phyloP scores from a whole-genome alignment of 73 alveolate species.

The Paramecium biaurelia region DNA sequence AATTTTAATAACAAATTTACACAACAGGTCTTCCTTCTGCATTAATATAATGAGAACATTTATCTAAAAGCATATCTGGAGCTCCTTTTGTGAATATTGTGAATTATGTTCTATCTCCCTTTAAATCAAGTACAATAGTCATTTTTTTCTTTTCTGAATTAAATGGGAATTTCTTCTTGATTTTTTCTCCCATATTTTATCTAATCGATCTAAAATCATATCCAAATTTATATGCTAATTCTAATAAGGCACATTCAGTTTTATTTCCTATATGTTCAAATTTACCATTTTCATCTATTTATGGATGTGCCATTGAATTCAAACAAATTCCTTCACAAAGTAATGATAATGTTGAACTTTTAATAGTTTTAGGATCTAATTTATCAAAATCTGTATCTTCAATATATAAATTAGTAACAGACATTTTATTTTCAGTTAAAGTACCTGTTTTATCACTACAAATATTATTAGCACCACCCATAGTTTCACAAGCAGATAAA shows the following conservation, averaged over 20 bases:
- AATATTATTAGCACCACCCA: conserved; percentile 96
- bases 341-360: neutral
- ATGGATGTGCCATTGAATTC: conserved; percentile 61
- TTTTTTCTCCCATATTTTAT: conserved; percentile 27
- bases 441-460: conserved; percentile 97
- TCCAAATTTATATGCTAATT: conserved; percentile 61
- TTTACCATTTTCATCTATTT: conserved; percentile 62
- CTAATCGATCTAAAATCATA: conserved; percentile 37
- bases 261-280: conserved; percentile 69
- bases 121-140: conserved; percentile 72
- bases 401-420: conserved; percentile 78
- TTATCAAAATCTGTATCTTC: conserved; percentile 73
- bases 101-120: conserved; percentile 24
- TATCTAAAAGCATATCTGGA: conserved; percentile 78
- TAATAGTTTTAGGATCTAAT: conserved; percentile 15
- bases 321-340: conserved; percentile 55
- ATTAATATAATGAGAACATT: conserved; percentile 72
- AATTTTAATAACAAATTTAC: neutral
- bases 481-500: conserved; percentile 92
- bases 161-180: conserved; percentile 77
- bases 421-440: conserved; percentile 92
- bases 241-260: conserved; percentile 77
- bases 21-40: conserved; percentile 72
- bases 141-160: conserved; percentile 91
- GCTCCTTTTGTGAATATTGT: conserved; percentile 86